A percentile compares a stretch with the other conserved stretches of the same genome.
Conservation (phyloP, 129 eudicot genomes). For the Apium graveolens region DNA sequence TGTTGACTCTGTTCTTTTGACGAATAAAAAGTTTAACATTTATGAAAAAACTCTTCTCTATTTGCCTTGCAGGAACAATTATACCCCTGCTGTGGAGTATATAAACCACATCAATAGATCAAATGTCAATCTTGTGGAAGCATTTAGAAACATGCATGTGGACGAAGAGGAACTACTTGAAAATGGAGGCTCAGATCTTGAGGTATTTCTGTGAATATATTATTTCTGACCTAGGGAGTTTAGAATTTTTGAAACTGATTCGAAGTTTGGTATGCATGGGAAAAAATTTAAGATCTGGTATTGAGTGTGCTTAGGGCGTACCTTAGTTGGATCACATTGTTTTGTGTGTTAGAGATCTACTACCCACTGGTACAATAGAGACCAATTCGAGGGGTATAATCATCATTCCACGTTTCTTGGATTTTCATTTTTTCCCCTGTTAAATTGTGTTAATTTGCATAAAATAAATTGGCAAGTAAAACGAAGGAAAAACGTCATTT, state of each 20-base stretch:
- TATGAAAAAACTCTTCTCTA: conserved; percentile 3
- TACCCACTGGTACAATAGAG: not conserved
- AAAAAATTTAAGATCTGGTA: not conserved
- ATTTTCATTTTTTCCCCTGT: not conserved
- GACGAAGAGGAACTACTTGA: conserved; percentile 64
- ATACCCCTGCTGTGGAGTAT: conserved; percentile 86
- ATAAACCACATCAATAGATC: conserved; percentile 67
- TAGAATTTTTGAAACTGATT: not conserved
- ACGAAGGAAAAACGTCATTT: not conserved
- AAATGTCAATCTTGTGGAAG: conserved; percentile 66
- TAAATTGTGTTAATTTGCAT: not conserved
- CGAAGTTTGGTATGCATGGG: not conserved
- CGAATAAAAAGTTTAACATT: not conserved
- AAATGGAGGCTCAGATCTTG: conserved; percentile 78
- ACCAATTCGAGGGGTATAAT: not conserved
- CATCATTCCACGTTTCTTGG: not conserved
- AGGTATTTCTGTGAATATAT: conserved; percentile 30
- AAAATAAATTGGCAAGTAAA: not conserved
- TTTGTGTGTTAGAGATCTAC: not conserved
- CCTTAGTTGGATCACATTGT: not conserved
- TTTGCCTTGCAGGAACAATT: conserved; percentile 49
- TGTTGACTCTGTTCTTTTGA: not conserved
- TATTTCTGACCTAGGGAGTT: not conserved
- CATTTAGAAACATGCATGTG: conserved; percentile 75
- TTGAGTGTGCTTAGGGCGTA: not conserved